These are phyloP conservation scores for Penicillium sp. DNA, from an alignment of 2,329 filamentous ascomycete species.

Conservation along the genomic window DNA sequence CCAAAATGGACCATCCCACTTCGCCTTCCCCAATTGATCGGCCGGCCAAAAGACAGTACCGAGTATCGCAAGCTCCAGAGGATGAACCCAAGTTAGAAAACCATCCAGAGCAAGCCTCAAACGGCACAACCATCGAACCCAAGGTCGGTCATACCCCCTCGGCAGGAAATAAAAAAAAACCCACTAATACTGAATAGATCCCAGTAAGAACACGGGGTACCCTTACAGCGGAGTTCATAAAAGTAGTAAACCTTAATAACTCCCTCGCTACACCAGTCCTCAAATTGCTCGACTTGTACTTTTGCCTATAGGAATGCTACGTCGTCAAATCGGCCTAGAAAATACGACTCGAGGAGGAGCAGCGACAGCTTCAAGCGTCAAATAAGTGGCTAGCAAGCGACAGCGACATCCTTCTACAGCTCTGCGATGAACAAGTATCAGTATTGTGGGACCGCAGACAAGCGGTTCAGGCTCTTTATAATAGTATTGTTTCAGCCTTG, in stretches of 20 bases:
- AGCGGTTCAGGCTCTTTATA: not conserved
- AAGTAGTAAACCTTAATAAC: not conserved
- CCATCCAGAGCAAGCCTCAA: no score
- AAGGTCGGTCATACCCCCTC: no score
- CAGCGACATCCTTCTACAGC: not conserved
- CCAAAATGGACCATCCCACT: no score
- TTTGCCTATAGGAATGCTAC: not conserved
- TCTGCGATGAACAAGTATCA: not conserved
- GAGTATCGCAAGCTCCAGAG: no score
- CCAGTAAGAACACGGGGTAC: not conserved
- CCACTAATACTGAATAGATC: no score
- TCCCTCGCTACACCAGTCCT: not conserved
- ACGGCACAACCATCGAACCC: no score
- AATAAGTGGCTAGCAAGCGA: conserved; percentile 2
- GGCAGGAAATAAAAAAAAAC: no score
- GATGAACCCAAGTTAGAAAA: no score
- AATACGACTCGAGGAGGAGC: conserved; percentile 4
- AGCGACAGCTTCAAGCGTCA: not conserved
- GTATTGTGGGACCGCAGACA: no score
- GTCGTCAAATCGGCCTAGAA: conserved; percentile 2
- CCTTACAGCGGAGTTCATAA: not conserved
- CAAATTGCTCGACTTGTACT: conserved; percentile 3
- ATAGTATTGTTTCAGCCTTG: not conserved
- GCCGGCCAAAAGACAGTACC: no score
- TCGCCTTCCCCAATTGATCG: no score